Conservation (phyloP, 2,329 filamentous ascomycete genomes). For the Aspergillus felis region DNA sequence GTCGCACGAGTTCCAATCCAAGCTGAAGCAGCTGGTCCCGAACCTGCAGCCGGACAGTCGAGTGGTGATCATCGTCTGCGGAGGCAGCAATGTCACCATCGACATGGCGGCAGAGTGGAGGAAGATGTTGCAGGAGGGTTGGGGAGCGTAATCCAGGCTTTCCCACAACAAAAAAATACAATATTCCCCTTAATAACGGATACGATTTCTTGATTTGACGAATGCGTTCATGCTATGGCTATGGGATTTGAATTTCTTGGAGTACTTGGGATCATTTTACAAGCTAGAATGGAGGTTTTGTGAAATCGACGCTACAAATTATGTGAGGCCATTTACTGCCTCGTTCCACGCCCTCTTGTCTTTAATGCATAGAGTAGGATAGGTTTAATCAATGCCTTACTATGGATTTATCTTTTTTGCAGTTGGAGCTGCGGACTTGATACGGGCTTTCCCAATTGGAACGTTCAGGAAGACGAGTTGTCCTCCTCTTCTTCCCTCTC, state of each 20-base stretch:
- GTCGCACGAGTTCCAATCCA: conserved; percentile 23
- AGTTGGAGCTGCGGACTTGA: no score
- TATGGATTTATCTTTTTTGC: no score
- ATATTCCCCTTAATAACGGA: not conserved
- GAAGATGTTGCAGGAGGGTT: conserved; percentile 40
- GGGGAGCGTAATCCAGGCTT: conserved; percentile 21
- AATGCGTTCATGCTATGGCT: not conserved
- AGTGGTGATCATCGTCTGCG: conserved; percentile 82
- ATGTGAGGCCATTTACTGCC: no score
- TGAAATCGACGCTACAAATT: not conserved
- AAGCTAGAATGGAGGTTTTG: not conserved
- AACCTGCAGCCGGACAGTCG: conserved; percentile 63
- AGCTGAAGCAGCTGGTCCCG: conserved; percentile 60
- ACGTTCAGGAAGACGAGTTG: no score
- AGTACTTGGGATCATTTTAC: not conserved
- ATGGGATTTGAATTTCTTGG: not conserved
- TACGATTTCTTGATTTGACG: no score
- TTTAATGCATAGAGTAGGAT: no score
- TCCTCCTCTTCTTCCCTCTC: no score
- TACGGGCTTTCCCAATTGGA: no score
- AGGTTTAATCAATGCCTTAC: no score
- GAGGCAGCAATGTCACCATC: conserved; percentile 65
- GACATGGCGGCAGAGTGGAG: conserved; percentile 59
- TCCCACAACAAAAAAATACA: not conserved
- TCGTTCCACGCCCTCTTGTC: no score